These are phyloP conservation scores for Coemansia asiatica DNA, from an alignment of 192 early-diverging fungal species.

Conservation along the genomic window DNA sequence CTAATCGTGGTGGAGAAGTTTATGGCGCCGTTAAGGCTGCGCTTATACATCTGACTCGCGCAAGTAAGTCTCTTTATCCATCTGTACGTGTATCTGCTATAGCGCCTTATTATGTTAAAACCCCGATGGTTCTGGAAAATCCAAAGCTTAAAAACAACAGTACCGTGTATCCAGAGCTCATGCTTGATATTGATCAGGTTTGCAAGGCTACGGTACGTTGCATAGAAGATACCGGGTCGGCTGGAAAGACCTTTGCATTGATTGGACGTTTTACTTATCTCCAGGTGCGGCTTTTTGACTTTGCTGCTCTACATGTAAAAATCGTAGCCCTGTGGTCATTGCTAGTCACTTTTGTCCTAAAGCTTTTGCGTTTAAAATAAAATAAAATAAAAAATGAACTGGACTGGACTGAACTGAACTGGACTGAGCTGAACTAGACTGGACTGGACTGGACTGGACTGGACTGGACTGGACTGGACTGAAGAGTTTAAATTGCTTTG, in stretches of 20 bases:
- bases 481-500: too few relatives aligned
- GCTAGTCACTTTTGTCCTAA: not conserved
- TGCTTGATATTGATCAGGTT: conserved; percentile 40
- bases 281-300: conserved; percentile 38
- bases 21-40: conserved; percentile 49
- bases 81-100: conserved; percentile 31
- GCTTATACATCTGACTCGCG: conserved; percentile 36
- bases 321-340: conserved; percentile 25
- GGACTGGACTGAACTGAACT: too few relatives aligned
- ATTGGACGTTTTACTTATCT: conserved; percentile 28
- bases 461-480: too few relatives aligned
- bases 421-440: too few relatives aligned
- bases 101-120: conserved; percentile 45
- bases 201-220: conserved; percentile 27
- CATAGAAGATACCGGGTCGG: conserved; percentile 18
- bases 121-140: conserved; percentile 47
- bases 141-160: conserved; percentile 46
- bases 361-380: not conserved
- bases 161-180: conserved; percentile 31
- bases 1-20: conserved; percentile 39
- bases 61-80: conserved; percentile 30
- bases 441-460: too few relatives aligned
- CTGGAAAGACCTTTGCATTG: conserved; percentile 26
- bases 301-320: conserved; percentile 18
- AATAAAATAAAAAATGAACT: not conserved